These are phyloP conservation scores for Rhizopogon rudus DNA, from an alignment of 768 basidiomycete species.

Conservation along the genomic window DNA sequence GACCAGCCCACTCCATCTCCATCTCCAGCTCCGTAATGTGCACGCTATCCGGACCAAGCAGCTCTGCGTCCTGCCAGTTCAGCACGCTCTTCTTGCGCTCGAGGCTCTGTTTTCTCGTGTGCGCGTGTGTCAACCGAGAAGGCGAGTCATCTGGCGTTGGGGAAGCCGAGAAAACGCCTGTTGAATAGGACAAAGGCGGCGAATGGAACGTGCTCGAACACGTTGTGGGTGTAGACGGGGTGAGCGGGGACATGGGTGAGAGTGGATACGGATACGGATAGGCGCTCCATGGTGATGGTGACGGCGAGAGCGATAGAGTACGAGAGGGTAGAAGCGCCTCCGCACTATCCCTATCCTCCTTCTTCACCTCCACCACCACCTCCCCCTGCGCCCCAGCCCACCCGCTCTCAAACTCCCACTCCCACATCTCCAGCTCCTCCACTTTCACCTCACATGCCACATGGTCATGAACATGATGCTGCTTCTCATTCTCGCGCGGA, in stretches of 20 bases:
- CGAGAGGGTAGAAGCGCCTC: background rate
- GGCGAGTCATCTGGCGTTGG: background rate
- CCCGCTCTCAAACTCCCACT: slow-evolving; percentile 29
- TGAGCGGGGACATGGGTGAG: slow-evolving; percentile 16
- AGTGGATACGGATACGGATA: slow-evolving; percentile 2
- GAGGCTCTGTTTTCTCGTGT: background rate
- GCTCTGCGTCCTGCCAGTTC: slow-evolving; percentile 39
- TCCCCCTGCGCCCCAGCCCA: slow-evolving; percentile 16
- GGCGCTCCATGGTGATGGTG: background rate
- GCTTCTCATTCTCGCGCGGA: slow-evolving; percentile 15
- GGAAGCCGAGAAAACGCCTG: background rate
- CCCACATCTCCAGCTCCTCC: slow-evolving; percentile 35
- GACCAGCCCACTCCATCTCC: slow-evolving; percentile 21
- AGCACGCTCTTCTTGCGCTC: slow-evolving; percentile 18
- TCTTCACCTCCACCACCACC: slow-evolving; percentile 44
- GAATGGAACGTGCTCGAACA: slow-evolving; percentile 10
- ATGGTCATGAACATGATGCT: too few relatives aligned
- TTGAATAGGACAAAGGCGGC: slow-evolving; percentile 6
- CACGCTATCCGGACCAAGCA: slow-evolving; percentile 42
- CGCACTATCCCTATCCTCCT: slow-evolving; percentile 31
- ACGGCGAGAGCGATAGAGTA: too few relatives aligned
- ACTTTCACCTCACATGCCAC: slow-evolving; percentile 34
- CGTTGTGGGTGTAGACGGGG: slow-evolving; percentile 10
- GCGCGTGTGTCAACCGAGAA: background rate
- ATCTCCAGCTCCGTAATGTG: slow-evolving; percentile 38